phyloP scores from a whole-genome alignment of 2,329 filamentous ascomycete genomes.

The Corinectria fuckeliana region DNA sequence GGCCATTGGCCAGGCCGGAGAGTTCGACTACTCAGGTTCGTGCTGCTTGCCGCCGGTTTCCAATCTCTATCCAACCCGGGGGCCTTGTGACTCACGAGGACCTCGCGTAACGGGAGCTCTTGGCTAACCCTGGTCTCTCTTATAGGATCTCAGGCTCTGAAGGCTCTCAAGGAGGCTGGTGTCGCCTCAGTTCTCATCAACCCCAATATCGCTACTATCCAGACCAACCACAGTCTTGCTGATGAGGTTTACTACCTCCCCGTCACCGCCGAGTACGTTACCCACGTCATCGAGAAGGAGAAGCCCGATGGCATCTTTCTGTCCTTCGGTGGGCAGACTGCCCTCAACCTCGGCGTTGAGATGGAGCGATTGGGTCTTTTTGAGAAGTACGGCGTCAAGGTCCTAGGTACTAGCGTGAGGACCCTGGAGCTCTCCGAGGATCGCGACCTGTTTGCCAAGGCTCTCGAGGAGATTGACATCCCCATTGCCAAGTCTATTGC shows the following conservation, averaged over 20 bases:
- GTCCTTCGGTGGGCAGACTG: constrained; percentile 96
- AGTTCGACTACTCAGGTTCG: constrained; percentile 98
- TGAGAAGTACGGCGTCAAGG: constrained; percentile 93
- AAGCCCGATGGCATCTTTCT: constrained; percentile 96
- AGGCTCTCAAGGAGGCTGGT: constrained; percentile 94
- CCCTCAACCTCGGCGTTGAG: constrained; percentile 93
- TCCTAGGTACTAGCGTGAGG: constrained; percentile 92
- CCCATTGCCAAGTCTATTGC: constrained; percentile 97
- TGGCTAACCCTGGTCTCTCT: constrained; percentile 26
- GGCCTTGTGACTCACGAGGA: constrained; percentile 24
- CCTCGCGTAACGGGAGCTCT: constrained; percentile 11
- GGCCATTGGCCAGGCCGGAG: constrained; percentile 95
- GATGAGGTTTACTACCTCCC: constrained; percentile 99
- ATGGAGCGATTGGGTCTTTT: constrained; percentile 97
- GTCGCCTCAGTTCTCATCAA: constrained; percentile 93
- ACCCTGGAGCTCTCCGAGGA: constrained; percentile 96
- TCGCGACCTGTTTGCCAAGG: constrained; percentile 93
- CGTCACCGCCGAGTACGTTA: constrained; percentile 96
- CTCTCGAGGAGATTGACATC: constrained; percentile 95
- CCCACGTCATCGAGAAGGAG: constrained; percentile 96
- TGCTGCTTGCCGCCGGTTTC: constrained; percentile 30
- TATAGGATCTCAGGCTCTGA: constrained; percentile 90
- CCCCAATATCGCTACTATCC: constrained; percentile 97
- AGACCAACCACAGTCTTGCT: constrained; percentile 94
- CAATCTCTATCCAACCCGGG: constrained; percentile 7